Conservation (phyloP, 1,284 basidiomycete genomes). For the Lentinula novae-zelandiae region DNA sequence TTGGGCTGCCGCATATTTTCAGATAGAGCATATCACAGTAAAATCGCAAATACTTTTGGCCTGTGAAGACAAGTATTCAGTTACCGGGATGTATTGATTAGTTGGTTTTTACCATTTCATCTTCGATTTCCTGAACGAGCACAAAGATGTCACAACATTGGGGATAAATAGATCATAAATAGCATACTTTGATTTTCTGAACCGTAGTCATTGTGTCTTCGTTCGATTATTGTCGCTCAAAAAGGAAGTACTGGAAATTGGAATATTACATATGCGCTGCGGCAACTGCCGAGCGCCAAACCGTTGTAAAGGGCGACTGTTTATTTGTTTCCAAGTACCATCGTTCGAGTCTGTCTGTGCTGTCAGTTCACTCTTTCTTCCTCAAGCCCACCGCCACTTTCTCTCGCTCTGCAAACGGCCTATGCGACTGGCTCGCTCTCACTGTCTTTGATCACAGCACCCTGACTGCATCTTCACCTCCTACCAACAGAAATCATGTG, state of each 20-base stretch:
- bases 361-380: constrained; percentile 23
- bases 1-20: constrained; percentile 56
- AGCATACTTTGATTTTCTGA: constrained; percentile 81
- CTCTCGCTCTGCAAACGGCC: constrained; percentile 12
- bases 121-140: constrained; percentile 77
- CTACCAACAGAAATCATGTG: constrained; percentile 47
- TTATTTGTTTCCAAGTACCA: background rate
- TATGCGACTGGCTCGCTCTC: constrained; percentile 69
- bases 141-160: constrained; percentile 11
- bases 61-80: constrained; percentile 27
- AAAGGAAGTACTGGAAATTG: constrained; percentile 13
- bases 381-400: constrained; percentile 25
- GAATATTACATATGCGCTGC: background rate
- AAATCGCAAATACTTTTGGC: constrained; percentile 48
- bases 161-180: constrained; percentile 16
- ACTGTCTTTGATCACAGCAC: constrained; percentile 23
- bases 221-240: constrained; percentile 6
- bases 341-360: constrained; percentile 2
- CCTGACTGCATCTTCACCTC: constrained; percentile 16
- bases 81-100: constrained; percentile 9
- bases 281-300: background rate
- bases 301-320: background rate
- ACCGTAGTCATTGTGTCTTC: constrained; percentile 68
- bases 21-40: constrained; percentile 10
- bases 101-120: constrained; percentile 77